Conservation (phyloP, 257 asterid genomes). For the Capsicum chinense region DNA sequence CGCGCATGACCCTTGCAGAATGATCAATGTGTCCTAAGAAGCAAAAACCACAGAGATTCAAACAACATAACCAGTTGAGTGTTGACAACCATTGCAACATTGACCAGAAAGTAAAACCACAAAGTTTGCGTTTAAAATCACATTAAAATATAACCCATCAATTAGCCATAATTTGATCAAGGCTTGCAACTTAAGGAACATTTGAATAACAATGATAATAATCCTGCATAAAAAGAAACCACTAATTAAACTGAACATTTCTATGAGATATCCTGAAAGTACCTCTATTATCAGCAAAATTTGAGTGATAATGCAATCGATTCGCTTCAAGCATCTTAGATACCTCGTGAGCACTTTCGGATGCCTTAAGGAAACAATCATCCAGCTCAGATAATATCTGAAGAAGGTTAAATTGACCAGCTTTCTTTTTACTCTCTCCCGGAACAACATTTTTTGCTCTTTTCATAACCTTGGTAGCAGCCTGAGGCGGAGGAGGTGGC, state of each 20-base stretch:
- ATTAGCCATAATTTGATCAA: neutral
- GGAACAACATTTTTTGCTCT: slow-evolving; percentile 62
- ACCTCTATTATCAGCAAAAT: slow-evolving; percentile 92
- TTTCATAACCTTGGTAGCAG: slow-evolving; percentile 56
- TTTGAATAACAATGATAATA: neutral
- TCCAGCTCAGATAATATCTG: slow-evolving; percentile 76
- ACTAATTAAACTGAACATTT: neutral
- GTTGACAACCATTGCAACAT: slow-evolving; percentile 19
- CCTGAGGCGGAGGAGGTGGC: slow-evolving; percentile 65
- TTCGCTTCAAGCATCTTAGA: slow-evolving; percentile 94
- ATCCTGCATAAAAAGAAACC: neutral
- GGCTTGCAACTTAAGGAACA: slow-evolving; percentile 15
- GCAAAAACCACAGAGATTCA: slow-evolving; percentile 19
- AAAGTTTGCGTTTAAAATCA: neutral
- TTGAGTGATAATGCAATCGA: slow-evolving; percentile 94
- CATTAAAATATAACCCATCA: neutral
- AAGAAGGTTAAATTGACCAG: slow-evolving; percentile 50
- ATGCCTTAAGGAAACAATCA: slow-evolving; percentile 91
- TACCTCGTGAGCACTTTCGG: slow-evolving; percentile 89
- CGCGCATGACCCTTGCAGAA: slow-evolving; percentile 95
- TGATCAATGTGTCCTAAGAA: slow-evolving; percentile 88
- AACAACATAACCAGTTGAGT: neutral
- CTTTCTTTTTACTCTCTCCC: slow-evolving; percentile 63
- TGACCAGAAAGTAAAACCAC: neutral
- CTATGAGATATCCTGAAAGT: slow-evolving; percentile 6